These are phyloP conservation scores for Aspergillus hortae DNA, from an alignment of 2,329 filamentous ascomycete species.

Conservation along the genomic window DNA sequence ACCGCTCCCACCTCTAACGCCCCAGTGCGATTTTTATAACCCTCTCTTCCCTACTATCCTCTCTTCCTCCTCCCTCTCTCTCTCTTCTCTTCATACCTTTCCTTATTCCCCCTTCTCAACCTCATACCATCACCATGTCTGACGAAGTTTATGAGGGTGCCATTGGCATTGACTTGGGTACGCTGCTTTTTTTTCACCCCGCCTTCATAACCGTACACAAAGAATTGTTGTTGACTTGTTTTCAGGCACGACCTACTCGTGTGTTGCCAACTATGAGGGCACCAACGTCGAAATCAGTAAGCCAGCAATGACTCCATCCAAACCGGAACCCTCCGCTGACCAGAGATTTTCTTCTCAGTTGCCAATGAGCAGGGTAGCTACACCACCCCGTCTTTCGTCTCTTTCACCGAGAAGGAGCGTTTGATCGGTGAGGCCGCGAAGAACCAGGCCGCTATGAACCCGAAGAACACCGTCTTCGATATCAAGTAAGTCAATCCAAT, in stretches of 20 bases:
- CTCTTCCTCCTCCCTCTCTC: slow-evolving; percentile 7
- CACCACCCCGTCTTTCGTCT: slow-evolving; percentile 98
- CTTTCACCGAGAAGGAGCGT: slow-evolving; percentile 97
- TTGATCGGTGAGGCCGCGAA: slow-evolving; percentile 99
- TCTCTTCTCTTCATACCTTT: slow-evolving; percentile 16
- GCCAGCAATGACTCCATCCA: slow-evolving; percentile 30
- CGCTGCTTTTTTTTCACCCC: slow-evolving; percentile 35
- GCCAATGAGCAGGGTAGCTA: slow-evolving; percentile 99
- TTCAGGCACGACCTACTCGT: slow-evolving; percentile 97
- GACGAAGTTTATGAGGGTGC: slow-evolving; percentile 99
- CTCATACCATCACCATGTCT: slow-evolving; percentile 60
- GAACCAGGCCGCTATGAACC: slow-evolving; percentile 99
- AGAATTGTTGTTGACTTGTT: slow-evolving; percentile 20
- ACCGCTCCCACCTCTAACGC: slow-evolving; percentile 20
- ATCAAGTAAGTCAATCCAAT: slow-evolving; percentile 69
- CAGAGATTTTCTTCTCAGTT: slow-evolving; percentile 46
- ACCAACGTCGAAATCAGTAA: slow-evolving; percentile 98
- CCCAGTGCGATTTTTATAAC: slow-evolving; percentile 17
- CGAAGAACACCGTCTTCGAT: slow-evolving; percentile 95
- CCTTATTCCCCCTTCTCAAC: slow-evolving; percentile 39
- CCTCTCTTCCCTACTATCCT: slow-evolving; percentile 11
- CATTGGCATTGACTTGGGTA: slow-evolving; percentile 99
- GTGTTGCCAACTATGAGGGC: slow-evolving; percentile 98
- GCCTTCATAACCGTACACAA: not conserved
- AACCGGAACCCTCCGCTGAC: not conserved